Conservation (phyloP, 2,329 filamentous ascomycete genomes). For the Pestalotiopsis sp. region DNA sequence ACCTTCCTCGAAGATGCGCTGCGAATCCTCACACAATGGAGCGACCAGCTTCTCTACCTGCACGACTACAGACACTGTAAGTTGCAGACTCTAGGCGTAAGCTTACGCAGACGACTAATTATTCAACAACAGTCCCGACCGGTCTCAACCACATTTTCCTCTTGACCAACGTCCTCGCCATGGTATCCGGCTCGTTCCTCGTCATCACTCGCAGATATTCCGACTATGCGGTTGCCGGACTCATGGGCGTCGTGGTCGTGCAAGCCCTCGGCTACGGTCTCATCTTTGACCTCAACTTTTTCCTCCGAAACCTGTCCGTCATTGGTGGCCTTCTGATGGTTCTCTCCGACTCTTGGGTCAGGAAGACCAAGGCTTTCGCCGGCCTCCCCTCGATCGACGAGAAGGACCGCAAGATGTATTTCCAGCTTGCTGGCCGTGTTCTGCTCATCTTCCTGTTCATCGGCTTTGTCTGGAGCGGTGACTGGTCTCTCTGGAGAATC, state of each 20-base stretch:
- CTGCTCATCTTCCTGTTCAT: constrained; percentile 97
- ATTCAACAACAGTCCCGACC: constrained; percentile 67
- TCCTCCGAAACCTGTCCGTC: constrained; percentile 96
- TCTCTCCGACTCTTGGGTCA: constrained; percentile 95
- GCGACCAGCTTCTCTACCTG: constrained; percentile 89
- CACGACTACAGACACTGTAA: constrained; percentile 92
- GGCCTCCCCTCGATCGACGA: constrained; percentile 93
- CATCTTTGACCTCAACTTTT: constrained; percentile 99
- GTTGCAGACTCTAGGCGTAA: constrained; percentile 36
- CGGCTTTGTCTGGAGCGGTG: constrained; percentile 92
- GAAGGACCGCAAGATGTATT: constrained; percentile 99
- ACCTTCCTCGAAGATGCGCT: constrained; percentile 97
- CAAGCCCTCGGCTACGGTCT: constrained; percentile 96
- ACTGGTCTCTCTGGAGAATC: constrained; percentile 89
- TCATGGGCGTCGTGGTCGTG: constrained; percentile 87
- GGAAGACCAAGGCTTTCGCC: constrained; percentile 95
- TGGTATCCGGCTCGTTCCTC: constrained; percentile 78
- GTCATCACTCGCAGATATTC: constrained; percentile 93
- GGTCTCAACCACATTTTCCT: constrained; percentile 94
- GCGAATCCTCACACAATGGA: constrained; percentile 97
- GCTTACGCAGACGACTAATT: constrained; percentile 18
- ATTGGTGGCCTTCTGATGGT: constrained; percentile 98
- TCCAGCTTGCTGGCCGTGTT: constrained; percentile 94
- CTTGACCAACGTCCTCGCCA: constrained; percentile 84
- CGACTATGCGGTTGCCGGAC: constrained; percentile 87